Conservation (phyloP, 257 asterid genomes). For the Nicotiana otophora region DNA sequence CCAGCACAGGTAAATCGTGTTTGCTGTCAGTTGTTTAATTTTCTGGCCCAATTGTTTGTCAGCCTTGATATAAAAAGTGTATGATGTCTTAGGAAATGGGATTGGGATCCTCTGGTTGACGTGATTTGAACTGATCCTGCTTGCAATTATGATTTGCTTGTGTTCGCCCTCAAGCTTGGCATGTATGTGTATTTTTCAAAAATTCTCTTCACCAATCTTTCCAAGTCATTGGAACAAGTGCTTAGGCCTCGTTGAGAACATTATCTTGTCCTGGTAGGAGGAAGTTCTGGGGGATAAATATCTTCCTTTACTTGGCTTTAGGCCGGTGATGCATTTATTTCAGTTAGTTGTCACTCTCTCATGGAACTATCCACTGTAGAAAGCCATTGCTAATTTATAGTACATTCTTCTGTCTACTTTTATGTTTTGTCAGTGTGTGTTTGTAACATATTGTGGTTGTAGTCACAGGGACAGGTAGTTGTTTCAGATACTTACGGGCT, state of each 20-base stretch:
- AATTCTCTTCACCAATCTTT: not conserved
- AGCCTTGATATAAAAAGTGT: not conserved
- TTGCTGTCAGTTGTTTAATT: not conserved
- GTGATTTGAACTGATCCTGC: not conserved
- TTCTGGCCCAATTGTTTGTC: not conserved
- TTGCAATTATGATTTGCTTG: not conserved
- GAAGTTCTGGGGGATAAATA: not conserved
- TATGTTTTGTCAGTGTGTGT: not conserved
- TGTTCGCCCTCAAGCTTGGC: not conserved
- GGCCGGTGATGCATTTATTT: not conserved
- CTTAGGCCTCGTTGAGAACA: not conserved
- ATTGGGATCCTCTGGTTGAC: not conserved
- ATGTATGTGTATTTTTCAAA: not conserved
- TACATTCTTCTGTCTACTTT: not conserved
- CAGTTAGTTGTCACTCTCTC: not conserved
- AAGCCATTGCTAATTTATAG: not conserved
- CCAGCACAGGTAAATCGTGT: conserved; percentile 66
- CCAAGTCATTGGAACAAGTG: not conserved
- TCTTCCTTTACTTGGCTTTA: not conserved
- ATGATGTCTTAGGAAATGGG: not conserved
- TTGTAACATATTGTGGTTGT: not conserved
- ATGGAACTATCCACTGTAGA: not conserved
- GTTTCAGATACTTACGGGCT: no score
- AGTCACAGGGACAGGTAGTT: no score
- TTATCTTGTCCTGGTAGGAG: not conserved